phyloP scores from a whole-genome alignment of 441 rosid species.

The Pelargonium fulgidum region DNA sequence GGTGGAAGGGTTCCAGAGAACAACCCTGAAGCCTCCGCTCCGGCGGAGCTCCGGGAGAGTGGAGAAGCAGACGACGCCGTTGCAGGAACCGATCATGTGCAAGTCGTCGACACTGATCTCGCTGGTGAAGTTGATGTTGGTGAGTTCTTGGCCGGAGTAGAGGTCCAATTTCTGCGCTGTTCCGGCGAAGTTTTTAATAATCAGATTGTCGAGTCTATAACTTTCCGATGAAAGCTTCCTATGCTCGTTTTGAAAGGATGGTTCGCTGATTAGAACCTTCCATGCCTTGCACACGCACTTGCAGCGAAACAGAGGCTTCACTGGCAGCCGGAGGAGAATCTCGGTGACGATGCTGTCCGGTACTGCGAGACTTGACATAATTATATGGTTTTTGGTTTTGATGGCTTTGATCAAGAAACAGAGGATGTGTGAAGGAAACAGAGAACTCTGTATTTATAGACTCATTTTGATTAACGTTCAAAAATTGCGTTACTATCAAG shows the following conservation, averaged over 20 bases:
- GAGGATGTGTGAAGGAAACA: too few relatives aligned
- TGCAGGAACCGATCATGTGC: neutral
- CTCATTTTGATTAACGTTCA: too few relatives aligned
- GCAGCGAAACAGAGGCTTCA: conserved; percentile 1
- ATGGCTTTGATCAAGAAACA: too few relatives aligned
- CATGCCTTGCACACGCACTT: neutral
- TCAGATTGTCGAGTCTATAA: neutral
- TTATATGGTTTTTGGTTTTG: too few relatives aligned
- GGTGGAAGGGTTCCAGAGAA: neutral
- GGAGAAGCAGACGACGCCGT: conserved; percentile 1
- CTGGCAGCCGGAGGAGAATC: neutral
- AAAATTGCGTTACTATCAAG: too few relatives aligned
- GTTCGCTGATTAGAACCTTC: neutral
- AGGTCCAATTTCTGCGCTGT: neutral
- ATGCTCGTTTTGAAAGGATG: neutral
- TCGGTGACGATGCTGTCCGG: neutral
- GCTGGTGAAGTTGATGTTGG: neutral
- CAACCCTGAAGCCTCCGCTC: neutral
- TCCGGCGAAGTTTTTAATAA: neutral
- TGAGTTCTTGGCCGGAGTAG: neutral
- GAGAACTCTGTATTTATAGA: too few relatives aligned
- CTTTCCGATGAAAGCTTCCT: neutral
- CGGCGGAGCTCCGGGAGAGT: neutral
- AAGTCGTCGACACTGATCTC: neutral
- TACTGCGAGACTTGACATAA: neutral